Conservation (phyloP, 2,329 filamentous ascomycete genomes). For the Pezicula neosporulosa region DNA sequence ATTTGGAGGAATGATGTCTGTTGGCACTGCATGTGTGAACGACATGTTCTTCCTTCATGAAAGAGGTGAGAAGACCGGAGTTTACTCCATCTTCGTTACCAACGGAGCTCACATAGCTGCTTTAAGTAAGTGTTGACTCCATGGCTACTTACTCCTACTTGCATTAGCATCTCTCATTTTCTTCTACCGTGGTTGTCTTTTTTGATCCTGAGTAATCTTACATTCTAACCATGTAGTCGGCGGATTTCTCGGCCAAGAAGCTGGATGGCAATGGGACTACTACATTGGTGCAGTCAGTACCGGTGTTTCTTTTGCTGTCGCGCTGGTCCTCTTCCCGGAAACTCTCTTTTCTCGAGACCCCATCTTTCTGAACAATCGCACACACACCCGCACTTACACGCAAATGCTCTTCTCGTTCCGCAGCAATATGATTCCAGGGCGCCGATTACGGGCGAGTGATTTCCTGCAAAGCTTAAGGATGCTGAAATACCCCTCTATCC, state of each 20-base stretch:
- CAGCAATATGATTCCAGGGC: conserved; percentile 22
- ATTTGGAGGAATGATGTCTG: conserved; percentile 27
- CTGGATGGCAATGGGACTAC: conserved; percentile 28
- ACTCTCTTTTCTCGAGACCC: conserved; percentile 26
- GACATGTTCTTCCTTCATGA: conserved; percentile 29
- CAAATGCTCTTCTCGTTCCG: conserved; percentile 22
- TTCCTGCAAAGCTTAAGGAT: conserved; percentile 25
- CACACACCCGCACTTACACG: conserved; percentile 18
- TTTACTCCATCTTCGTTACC: conserved; percentile 25
- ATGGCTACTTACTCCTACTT: too few species aligned
- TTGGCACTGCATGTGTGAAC: conserved; percentile 25
- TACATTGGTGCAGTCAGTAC: conserved; percentile 24
- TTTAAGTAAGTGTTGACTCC: conserved; percentile 16
- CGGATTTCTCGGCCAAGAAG: conserved; percentile 22
- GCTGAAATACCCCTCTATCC: conserved; percentile 24
- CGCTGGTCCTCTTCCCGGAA: conserved; percentile 27
- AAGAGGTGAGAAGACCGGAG: conserved; percentile 24
- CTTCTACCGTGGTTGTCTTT: background rate
- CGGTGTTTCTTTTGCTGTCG: conserved; percentile 17
- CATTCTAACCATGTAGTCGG: conserved; percentile 14
- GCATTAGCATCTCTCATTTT: too few species aligned
- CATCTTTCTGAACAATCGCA: conserved; percentile 16
- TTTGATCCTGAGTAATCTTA: too few species aligned
- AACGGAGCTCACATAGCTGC: conserved; percentile 27
- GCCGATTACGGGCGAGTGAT: conserved; percentile 18